Percentiles rank a stretch among this genome's conserved stretches.
Conservation (phyloP, 495 filamentous ascomycete genomes). For the Xylaria sp. region DNA sequence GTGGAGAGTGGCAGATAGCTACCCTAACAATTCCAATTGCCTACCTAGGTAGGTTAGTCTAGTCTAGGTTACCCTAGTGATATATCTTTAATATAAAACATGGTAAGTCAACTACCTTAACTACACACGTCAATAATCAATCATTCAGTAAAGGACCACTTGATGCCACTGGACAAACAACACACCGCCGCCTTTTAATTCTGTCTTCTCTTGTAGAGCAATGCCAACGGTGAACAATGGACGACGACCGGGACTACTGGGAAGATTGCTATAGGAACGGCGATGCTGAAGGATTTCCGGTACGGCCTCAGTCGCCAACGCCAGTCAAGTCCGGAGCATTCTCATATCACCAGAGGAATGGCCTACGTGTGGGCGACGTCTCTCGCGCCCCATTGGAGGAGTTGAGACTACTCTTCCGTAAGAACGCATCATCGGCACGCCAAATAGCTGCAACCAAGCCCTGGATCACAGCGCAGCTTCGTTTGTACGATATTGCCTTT, state of each 20-base stretch:
- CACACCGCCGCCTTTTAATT: not conserved
- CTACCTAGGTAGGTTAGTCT: not conserved
- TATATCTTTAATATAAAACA: too few relatives aligned
- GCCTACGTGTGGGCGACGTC: constrained; percentile 6
- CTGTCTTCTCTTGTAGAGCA: not conserved
- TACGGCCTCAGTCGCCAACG: not conserved
- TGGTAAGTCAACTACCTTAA: too few relatives aligned
- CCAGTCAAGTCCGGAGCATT: constrained; percentile 17
- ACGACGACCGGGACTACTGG: not conserved
- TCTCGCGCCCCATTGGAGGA: constrained; percentile 11
- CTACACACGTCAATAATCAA: not conserved
- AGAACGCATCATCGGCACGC: constrained; percentile 12
- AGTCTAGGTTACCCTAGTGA: too few relatives aligned
- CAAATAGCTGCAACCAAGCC: constrained; percentile 18
- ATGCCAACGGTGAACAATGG: not conserved
- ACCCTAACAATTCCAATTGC: too few relatives aligned
- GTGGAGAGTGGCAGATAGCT: not conserved
- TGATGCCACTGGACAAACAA: not conserved
- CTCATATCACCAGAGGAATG: constrained; percentile 11
- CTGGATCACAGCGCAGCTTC: constrained; percentile 34
- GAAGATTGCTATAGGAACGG: not conserved
- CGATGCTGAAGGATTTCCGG: not conserved
- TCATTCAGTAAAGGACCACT: not conserved
- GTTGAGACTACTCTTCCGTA: not conserved
- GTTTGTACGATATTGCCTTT: constrained; percentile 31